phyloP scores from a whole-genome alignment of 2,329 filamentous ascomycete species.

The Didymella arachidicola region DNA sequence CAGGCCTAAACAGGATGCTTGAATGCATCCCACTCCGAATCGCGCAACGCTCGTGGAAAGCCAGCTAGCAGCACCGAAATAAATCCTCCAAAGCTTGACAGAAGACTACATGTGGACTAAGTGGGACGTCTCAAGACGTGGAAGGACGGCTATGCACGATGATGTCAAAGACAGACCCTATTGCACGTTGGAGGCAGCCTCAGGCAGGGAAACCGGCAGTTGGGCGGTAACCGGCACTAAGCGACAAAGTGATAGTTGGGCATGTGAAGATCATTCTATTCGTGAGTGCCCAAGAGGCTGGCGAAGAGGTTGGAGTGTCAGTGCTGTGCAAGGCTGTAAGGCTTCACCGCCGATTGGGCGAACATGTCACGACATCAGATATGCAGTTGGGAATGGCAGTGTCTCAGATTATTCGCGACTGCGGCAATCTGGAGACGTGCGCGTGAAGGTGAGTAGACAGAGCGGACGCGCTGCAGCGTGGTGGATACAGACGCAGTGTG shows the following conservation, averaged over 20 bases:
- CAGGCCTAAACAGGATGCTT: too few species aligned
- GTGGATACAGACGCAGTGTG: constrained; percentile 8
- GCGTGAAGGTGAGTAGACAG: not conserved
- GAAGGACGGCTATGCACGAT: constrained; percentile 11
- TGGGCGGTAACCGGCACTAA: not conserved
- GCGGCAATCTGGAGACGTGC: not conserved
- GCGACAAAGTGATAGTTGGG: not conserved
- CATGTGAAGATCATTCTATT: not conserved
- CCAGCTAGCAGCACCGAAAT: not conserved
- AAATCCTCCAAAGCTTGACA: constrained; percentile 6
- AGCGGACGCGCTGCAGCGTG: not conserved
- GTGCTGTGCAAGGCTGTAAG: constrained; percentile 3
- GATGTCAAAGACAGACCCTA: constrained; percentile 14
- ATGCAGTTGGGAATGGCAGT: not conserved
- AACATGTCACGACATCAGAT: not conserved
- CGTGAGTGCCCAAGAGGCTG: constrained; percentile 1
- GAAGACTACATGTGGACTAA: constrained; percentile 10
- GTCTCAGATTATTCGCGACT: constrained; percentile 1
- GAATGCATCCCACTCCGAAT: too few species aligned
- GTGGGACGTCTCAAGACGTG: constrained; percentile 7
- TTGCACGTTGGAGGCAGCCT: not conserved
- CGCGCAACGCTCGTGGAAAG: not conserved
- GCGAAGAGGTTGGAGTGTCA: not conserved
- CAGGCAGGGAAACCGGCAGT: constrained; percentile 12
- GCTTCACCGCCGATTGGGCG: constrained; percentile 22